These are phyloP conservation scores for Kurtzmaniella quercitrusa DNA, from an alignment of 1,139 yeast genomes.

Conservation along the genomic window DNA sequence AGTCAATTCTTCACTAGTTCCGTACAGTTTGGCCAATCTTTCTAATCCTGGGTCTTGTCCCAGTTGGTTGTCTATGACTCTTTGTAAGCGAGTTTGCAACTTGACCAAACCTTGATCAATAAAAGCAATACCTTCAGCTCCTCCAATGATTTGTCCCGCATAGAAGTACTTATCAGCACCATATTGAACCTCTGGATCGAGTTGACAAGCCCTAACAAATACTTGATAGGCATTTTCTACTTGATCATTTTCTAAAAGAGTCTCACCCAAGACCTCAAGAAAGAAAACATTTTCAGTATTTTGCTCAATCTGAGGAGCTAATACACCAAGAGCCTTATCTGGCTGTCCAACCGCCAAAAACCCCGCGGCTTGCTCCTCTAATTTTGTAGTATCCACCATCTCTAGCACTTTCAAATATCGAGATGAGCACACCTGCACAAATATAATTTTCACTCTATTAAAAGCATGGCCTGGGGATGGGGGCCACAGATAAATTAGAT, in stretches of 20 bases:
- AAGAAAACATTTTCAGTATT: slow-evolving; percentile 28
- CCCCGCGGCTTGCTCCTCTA: slow-evolving; percentile 14
- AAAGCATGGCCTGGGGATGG: no score
- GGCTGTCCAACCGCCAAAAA: slow-evolving; percentile 37
- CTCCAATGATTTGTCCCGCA: slow-evolving; percentile 89
- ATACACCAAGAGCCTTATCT: slow-evolving; percentile 35
- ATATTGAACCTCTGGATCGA: slow-evolving; percentile 61
- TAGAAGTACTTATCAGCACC: slow-evolving; percentile 84
- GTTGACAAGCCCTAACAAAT: slow-evolving; percentile 57
- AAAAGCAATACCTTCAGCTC: slow-evolving; percentile 65
- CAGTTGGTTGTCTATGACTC: slow-evolving; percentile 20
- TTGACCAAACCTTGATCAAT: slow-evolving; percentile 61
- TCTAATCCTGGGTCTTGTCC: slow-evolving; percentile 21
- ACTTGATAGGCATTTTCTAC: slow-evolving; percentile 73
- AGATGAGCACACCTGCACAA: background rate
- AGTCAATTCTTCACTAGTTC: slow-evolving; percentile 21
- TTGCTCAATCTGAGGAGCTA: slow-evolving; percentile 25
- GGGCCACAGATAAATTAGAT: background rate
- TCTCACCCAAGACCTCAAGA: slow-evolving; percentile 59
- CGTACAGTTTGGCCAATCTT: slow-evolving; percentile 25
- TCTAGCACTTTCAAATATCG: background rate
- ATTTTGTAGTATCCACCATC: slow-evolving; percentile 2
- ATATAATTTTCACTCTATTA: background rate
- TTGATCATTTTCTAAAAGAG: slow-evolving; percentile 71
- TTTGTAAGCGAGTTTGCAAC: slow-evolving; percentile 40